Evolutionary conservation across 345 rosid species (phyloP), one percentile per base, ranked within the genome.

Genomic region (Raphanus raphanistrum): DNA sequence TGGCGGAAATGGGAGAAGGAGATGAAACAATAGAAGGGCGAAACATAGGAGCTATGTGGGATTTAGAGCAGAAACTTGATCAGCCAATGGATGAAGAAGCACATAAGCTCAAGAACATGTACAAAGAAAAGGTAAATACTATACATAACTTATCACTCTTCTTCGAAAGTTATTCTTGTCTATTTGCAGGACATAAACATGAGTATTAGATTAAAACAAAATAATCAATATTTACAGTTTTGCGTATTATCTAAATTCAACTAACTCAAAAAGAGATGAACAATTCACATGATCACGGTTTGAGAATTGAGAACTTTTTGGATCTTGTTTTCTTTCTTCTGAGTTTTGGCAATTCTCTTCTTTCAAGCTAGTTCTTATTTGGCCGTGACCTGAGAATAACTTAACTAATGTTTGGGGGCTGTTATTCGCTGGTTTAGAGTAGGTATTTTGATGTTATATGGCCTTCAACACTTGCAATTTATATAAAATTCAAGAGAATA

Each of bases 61-160:
- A 69, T 69, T 83, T 92, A 87, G 98, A 95, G 67, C 88, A 91
- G 84, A 90, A 87, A 76, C 92, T 92, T 84, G 99, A 95, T 85
- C 96, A 91, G 76, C 89, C 99, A 71, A 92, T 95, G 97, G 99
- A 95, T 76, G 98, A 93, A 72, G 98, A 95, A 81, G 98, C 99
- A 79, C 92, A 89, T 72, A 88, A 84, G 84, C 89, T 95, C 59
- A 84, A 84, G 68, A 82, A 82, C 79, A 87, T 87, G 90, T 83
- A 88, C 76, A 83, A 80, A 57, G 93, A 88, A 86, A 92, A 95
- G 97, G 98, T 94, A 75, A 5, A 5, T 12, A 64, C 38, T 52
- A 54, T 2, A 55, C 28, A 8, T 55, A 17, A 17, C 60, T 6
- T 55, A 8, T 55, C 2, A 17, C 28, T 2, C 10, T 1, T 16